Evolutionary conservation across 176 grass and related monocot genomes (phyloP), one percentile per base, ranked within the genome.

Genomic region (Neostapfia colusana): DNA sequence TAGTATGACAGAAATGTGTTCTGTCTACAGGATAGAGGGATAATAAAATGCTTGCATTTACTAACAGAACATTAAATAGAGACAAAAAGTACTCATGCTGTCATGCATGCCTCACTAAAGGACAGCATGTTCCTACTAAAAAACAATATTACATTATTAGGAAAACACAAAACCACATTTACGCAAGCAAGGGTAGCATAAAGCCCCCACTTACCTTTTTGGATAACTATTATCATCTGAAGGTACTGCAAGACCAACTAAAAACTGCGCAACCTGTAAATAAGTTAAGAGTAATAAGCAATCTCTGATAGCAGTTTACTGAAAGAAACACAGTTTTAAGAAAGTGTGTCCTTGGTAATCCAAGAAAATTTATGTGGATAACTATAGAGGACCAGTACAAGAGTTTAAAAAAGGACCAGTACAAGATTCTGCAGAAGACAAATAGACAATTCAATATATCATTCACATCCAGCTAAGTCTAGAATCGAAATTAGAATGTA

Each of bases 231-330:
- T 87, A 85, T 88, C 82, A 82, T 97, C 89, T 85, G 86, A 85
- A 85, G 61, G 89, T 67, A 91, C 91, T 24, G 94, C 88, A 78
- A 97, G 90, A 85, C 94, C 94, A 81, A 97, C 57, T 76, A 97
- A 88, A 86, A 93, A 97, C 78, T 97, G 94, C 78, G 94, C 86
- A 28, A 97, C 91, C 94, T 97, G 78, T 60, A 80, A 85, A 73
- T 34, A 16, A 60, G 24, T 67, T 82, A 82, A 46, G 31, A 67
- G 82, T 39, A 10, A 78, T 67, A 12, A 73, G 67, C 24, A 60
- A n/a, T 27, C 53, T 36, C 74, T 34, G 56, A 67, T 59, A 65
- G 35, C 66, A 81, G 35, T 69, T 75, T 55, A 61, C n/a, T 69
- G 64, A 69, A 73, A 49, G 50, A 18, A 77, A 71, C n/a, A 77